Percentiles rank a stretch among this genome's conserved stretches.
Conservation (phyloP, 805 yeast species). For the Cyberlindnera xishuangbannaensis region DNA sequence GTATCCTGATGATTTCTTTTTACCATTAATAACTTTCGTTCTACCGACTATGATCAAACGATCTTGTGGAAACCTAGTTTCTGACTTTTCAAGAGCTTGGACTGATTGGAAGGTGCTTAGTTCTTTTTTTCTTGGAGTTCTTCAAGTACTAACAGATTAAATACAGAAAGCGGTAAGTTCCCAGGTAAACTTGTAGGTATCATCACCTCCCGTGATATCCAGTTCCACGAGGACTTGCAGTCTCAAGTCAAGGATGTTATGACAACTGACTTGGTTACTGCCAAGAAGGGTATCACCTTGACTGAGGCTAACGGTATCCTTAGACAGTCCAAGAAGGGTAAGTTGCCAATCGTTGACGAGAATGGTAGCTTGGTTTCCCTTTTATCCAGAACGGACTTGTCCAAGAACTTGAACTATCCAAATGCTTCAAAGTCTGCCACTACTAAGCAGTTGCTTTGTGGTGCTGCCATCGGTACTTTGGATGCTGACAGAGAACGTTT, state of each 20-base stretch:
- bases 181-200: slow-evolving; percentile 93
- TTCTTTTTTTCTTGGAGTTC: not conserved
- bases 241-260: slow-evolving; percentile 69
- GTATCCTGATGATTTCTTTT: slow-evolving; percentile 44
- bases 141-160: not conserved
- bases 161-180: slow-evolving; percentile 71
- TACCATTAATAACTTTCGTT: slow-evolving; percentile 87
- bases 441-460: slow-evolving; percentile 95
- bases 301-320: slow-evolving; percentile 85
- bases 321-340: slow-evolving; percentile 93
- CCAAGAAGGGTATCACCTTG: slow-evolving; percentile 73
- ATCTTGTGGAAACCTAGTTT: slow-evolving; percentile 75
- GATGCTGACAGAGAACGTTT: slow-evolving; percentile 85
- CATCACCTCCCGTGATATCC: slow-evolving; percentile 94
- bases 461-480: slow-evolving; percentile 97
- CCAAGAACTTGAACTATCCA: slow-evolving; percentile 92
- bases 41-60: slow-evolving; percentile 97
- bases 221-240: slow-evolving; percentile 75
- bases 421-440: slow-evolving; percentile 88
- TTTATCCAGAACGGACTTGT: slow-evolving; percentile 93
- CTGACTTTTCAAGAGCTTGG: not conserved
- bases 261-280: slow-evolving; percentile 87
- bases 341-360: slow-evolving; percentile 85
- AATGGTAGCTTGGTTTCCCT: slow-evolving; percentile 75
- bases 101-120: not conserved